phyloP scores from a whole-genome alignment of 2,329 filamentous ascomycete genomes.

The Venturia effusa region DNA sequence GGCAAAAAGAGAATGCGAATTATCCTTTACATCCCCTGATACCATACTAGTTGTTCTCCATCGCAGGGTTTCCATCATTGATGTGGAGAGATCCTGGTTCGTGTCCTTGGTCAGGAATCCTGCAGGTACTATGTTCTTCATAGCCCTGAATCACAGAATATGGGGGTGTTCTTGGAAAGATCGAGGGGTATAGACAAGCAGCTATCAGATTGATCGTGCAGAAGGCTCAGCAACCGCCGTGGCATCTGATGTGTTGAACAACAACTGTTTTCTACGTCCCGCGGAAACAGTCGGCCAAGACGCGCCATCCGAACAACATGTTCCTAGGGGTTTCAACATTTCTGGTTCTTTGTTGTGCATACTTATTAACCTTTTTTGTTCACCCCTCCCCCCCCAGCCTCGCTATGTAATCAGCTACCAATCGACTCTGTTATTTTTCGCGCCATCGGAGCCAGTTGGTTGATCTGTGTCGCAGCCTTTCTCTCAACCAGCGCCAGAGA shows the following conservation, averaged over 20 bases:
- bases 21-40: too few species aligned
- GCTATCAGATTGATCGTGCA: slow-evolving; percentile 15
- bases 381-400: not conserved
- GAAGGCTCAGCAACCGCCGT: slow-evolving; percentile 16
- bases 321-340: too few species aligned
- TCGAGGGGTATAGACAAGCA: not conserved
- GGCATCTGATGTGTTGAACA: slow-evolving; percentile 10
- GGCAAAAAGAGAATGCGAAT: too few species aligned
- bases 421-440: slow-evolving; percentile 15
- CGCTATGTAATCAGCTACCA: not conserved
- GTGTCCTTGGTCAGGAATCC: slow-evolving; percentile 1
- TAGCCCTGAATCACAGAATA: not conserved
- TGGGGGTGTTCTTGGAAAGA: not conserved
- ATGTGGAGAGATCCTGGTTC: not conserved
- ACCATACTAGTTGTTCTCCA: not conserved
- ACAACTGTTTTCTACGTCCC: not conserved
- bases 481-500: slow-evolving; percentile 17
- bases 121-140: not conserved
- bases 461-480: slow-evolving; percentile 18
- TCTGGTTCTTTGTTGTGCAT: too few species aligned
- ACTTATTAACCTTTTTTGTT: too few species aligned
- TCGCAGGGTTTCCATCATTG: not conserved
- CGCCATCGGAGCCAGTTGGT: slow-evolving; percentile 18
- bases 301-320: not conserved
- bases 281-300: not conserved